Base-by-base conservation (phyloP, 1,284 basidiomycete genomes). In the Ganoderma multipileum region DNA sequence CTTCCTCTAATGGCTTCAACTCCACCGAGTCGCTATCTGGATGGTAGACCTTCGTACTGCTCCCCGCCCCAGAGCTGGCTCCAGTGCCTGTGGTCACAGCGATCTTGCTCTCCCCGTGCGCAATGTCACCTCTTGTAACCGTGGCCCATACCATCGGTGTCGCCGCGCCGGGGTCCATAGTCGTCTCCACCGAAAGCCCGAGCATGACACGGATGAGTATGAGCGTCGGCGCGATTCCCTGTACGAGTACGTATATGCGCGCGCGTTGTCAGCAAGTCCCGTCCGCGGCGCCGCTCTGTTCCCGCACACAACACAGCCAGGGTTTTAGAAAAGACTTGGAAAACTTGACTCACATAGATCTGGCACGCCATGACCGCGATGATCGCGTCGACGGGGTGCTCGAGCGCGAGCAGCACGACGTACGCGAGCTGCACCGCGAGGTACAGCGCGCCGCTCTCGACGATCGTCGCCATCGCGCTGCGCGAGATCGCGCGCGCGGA, bases 361-460 rank as follows among this genome's bases (percentile, higher is more conserved):
- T 85, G 83, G 26, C 80, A 78, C 18, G 81, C 79, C 60, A 81
- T 75, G n/a, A 79, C 78, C 16, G 72, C 81, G 14, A 80, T 67
- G 61, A 85, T 76, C 4, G 69, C 78, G 63, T 80, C 72, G n/a
- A 82, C 82, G 8, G 78, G 75, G 65, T 78, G 74, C 26, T 70
- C 44, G 36, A 79, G 63, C 23, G 79, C 74, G 64, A 81, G 78
- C 20, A 84, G 76, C 12, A 82, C 69, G 62, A 84, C 81, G 28
- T 83, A 81, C 36, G 82, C 47, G 42, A 84, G 70, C 65, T 85
- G 83, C 33, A 75, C 74, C 12, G 78, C 62, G 28, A 85, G 76
- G 70, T 83, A 84, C 33, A 85, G 76, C 55, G 74, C 72, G 0
- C 83, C 84, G 50, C 80, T 81, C 73, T 84, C 84, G 67, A 84